phyloP scores from a whole-genome alignment of 2,329 filamentous ascomycete species.

The Trichoderma citrinoviride region DNA sequence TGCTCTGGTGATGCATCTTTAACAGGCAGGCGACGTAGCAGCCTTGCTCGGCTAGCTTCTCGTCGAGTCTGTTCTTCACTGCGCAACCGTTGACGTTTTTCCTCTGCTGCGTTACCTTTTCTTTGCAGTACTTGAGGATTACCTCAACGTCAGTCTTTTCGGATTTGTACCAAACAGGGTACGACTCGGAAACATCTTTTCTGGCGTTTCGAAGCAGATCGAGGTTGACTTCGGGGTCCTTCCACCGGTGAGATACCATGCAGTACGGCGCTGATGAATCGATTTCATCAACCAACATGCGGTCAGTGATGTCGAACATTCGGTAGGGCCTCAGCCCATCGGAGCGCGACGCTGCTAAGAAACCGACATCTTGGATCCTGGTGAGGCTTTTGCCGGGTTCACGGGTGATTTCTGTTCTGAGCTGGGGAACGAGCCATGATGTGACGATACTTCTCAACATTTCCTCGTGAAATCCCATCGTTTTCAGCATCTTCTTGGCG shows the following conservation, averaged over 20 bases:
- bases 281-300: conserved; percentile 8
- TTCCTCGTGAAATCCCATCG: conserved; percentile 10
- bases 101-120: neutral
- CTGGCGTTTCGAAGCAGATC: neutral
- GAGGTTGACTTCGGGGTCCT: conserved; percentile 13
- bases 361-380: conserved; percentile 15
- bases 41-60: neutral
- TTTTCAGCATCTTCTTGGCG: conserved; percentile 13
- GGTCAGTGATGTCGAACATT: conserved; percentile 13
- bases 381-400: neutral
- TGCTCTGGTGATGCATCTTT: conserved; percentile 3
- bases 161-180: neutral
- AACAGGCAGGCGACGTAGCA: conserved; percentile 12
- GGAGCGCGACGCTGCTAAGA: neutral
- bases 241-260: conserved; percentile 22
- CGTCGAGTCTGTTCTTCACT: neutral
- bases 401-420: conserved; percentile 6
- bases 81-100: conserved; percentile 10
- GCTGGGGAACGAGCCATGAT: conserved; percentile 20
- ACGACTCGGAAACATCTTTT: neutral
- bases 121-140: conserved; percentile 11
- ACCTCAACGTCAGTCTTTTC: conserved; percentile 13
- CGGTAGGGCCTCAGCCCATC: conserved; percentile 3
- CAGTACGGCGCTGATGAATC: conserved; percentile 15
- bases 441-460: conserved; percentile 18